Evolutionary conservation across 805 yeast genomes (phyloP).

Genomic region (Pichia ethanolica): DNA sequence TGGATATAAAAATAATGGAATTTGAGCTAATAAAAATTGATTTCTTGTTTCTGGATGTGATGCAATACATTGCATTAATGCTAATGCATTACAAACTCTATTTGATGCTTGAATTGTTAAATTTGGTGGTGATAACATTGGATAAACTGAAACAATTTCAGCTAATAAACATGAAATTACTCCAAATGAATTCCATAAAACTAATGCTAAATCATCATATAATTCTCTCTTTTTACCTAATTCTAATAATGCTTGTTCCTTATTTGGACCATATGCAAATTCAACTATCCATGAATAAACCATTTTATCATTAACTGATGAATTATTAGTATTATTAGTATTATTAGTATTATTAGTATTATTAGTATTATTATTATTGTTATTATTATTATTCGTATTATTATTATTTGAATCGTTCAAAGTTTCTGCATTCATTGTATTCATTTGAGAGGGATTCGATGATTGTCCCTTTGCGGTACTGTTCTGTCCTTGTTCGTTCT

Average conservation of each 20-base stretch:
- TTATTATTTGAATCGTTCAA: too few species aligned
- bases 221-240: conserved; percentile 91
- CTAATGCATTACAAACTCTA: conserved; percentile 92
- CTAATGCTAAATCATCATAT: conserved; percentile 87
- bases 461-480: too few species aligned
- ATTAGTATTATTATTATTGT: background rate
- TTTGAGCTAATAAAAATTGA: conserved; percentile 79
- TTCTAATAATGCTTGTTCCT: conserved; percentile 89
- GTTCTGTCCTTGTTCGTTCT: too few species aligned
- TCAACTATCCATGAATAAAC: conserved; percentile 88
- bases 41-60: conserved; percentile 87
- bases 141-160: conserved; percentile 87
- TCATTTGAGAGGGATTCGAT: too few species aligned
- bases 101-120: conserved; percentile 82
- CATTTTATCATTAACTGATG: conserved; percentile 63
- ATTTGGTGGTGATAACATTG: conserved; percentile 79
- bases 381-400: too few species aligned
- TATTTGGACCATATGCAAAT: conserved; percentile 79
- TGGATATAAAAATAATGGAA: conserved; percentile 89
- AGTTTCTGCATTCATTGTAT: too few species aligned
- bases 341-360: background rate
- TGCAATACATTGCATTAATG: conserved; percentile 92
- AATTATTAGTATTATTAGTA: background rate
- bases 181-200: conserved; percentile 93
- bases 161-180: conserved; percentile 88